Evolutionary conservation across 768 basidiomycete species (phyloP).

Genomic region (Rhodotorula graminis): DNA sequence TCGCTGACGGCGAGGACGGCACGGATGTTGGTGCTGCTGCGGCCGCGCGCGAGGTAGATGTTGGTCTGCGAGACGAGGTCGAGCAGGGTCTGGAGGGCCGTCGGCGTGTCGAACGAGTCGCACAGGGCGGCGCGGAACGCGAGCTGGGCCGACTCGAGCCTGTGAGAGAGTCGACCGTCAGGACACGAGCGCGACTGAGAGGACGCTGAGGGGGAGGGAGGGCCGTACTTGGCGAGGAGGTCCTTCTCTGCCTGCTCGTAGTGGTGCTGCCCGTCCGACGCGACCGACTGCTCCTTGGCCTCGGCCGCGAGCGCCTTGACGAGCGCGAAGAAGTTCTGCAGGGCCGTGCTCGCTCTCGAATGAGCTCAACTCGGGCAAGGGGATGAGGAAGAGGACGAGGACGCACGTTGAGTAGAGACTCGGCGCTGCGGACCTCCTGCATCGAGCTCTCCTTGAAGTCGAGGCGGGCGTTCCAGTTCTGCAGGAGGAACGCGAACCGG

Average conservation of each 20-base stretch:
- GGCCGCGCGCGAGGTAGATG: slow-evolving; percentile 62
- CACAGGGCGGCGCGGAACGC: slow-evolving; percentile 80
- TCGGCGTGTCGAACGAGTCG: slow-evolving; percentile 95
- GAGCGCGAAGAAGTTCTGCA: slow-evolving; percentile 86
- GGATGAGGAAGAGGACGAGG: neutral
- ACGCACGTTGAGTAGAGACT: slow-evolving; percentile 73
- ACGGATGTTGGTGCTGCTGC: slow-evolving; percentile 50
- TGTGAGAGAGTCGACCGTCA: slow-evolving; percentile 44
- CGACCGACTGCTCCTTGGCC: slow-evolving; percentile 42
- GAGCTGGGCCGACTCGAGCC: slow-evolving; percentile 67
- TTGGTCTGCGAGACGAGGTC: slow-evolving; percentile 81
- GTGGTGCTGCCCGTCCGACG: slow-evolving; percentile 49
- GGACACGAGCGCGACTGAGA: neutral
- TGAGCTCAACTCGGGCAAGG: neutral
- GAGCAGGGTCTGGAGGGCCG: slow-evolving; percentile 66
- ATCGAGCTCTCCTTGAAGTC: slow-evolving; percentile 87
- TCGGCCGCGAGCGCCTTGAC: slow-evolving; percentile 74
- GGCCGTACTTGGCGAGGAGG: slow-evolving; percentile 59
- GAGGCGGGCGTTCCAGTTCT: slow-evolving; percentile 85
- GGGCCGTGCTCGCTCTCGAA: neutral
- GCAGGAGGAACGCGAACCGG: slow-evolving; percentile 81
- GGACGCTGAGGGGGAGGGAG: slow-evolving; percentile 22
- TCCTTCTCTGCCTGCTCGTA: slow-evolving; percentile 59
- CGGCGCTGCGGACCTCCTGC: slow-evolving; percentile 78
- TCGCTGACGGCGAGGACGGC: slow-evolving; percentile 58